These are phyloP conservation scores for Neofusicoccum kwambonambiense DNA, from an alignment of 2,329 filamentous ascomycete species.

Conservation along the genomic window DNA sequence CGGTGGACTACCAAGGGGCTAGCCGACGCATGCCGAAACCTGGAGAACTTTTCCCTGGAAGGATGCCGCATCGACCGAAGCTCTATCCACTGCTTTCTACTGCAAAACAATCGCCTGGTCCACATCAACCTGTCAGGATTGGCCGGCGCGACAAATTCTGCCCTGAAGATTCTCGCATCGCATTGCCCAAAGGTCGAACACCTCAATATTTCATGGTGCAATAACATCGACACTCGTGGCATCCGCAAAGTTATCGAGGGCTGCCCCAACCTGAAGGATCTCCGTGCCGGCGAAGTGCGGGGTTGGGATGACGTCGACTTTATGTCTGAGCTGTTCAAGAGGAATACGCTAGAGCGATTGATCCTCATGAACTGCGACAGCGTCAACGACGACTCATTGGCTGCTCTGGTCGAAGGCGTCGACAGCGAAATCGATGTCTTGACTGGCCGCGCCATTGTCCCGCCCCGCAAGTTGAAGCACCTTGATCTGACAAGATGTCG, in stretches of 20 bases:
- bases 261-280: slow-evolving; percentile 72
- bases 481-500: slow-evolving; percentile 80
- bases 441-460: slow-evolving; percentile 72
- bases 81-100: slow-evolving; percentile 73
- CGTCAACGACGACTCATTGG: slow-evolving; percentile 71
- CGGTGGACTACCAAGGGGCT: slow-evolving; percentile 75
- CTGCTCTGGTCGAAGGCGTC: slow-evolving; percentile 71
- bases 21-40: slow-evolving; percentile 79
- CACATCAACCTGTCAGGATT: slow-evolving; percentile 85
- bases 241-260: slow-evolving; percentile 69
- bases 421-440: slow-evolving; percentile 79
- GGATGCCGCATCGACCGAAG: slow-evolving; percentile 82
- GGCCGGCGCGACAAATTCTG: slow-evolving; percentile 73
- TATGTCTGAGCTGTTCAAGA: slow-evolving; percentile 71
- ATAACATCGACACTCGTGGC: slow-evolving; percentile 75
- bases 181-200: slow-evolving; percentile 79
- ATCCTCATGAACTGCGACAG: slow-evolving; percentile 77
- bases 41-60: slow-evolving; percentile 84
- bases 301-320: slow-evolving; percentile 76
- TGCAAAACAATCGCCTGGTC: slow-evolving; percentile 75
- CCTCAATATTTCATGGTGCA: slow-evolving; percentile 92
- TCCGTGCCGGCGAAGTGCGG: slow-evolving; percentile 77
- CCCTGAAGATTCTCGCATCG: slow-evolving; percentile 80
- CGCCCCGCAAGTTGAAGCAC: slow-evolving; percentile 75
- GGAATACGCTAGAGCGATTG: slow-evolving; percentile 80